Evolutionary conservation across 2,329 filamentous ascomycete species (phyloP).

Genomic region (Chalaropsis ovoidea): DNA sequence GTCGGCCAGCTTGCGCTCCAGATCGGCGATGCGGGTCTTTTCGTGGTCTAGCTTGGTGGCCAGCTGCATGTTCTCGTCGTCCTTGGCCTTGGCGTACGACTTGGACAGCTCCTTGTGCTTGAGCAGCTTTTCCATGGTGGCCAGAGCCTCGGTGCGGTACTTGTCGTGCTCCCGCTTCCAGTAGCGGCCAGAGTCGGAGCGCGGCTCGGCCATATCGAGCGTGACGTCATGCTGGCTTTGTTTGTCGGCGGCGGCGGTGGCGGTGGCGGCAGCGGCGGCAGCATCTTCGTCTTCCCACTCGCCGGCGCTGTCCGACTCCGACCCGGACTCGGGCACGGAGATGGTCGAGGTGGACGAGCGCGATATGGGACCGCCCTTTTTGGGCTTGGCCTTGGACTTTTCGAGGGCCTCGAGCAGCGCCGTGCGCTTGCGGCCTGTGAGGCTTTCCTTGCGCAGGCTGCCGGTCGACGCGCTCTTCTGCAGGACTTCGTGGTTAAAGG

Average conservation of each 20-base stretch:
- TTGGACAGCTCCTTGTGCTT: slow-evolving; percentile 72
- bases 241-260: neutral
- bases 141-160: slow-evolving; percentile 61
- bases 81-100: slow-evolving; percentile 68
- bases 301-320: slow-evolving; percentile 32
- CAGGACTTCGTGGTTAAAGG: slow-evolving; percentile 50
- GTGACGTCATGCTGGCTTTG: slow-evolving; percentile 51
- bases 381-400: slow-evolving; percentile 33
- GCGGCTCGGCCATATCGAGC: slow-evolving; percentile 60
- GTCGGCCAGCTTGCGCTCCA: slow-evolving; percentile 49
- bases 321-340: slow-evolving; percentile 29
- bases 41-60: slow-evolving; percentile 57
- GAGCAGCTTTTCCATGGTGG: slow-evolving; percentile 66
- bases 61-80: slow-evolving; percentile 57
- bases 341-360: slow-evolving; percentile 25
- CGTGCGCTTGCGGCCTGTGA: slow-evolving; percentile 31
- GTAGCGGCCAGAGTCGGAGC: slow-evolving; percentile 64
- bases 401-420: slow-evolving; percentile 41
- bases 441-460: slow-evolving; percentile 32
- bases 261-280: too few species aligned
- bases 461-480: slow-evolving; percentile 34
- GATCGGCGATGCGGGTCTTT: slow-evolving; percentile 55
- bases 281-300: slow-evolving; percentile 46
- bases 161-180: slow-evolving; percentile 70
- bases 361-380: slow-evolving; percentile 1